These are phyloP conservation scores for Rhizopogon vinicolor DNA, from an alignment of 768 basidiomycete species.

Conservation along the genomic window DNA sequence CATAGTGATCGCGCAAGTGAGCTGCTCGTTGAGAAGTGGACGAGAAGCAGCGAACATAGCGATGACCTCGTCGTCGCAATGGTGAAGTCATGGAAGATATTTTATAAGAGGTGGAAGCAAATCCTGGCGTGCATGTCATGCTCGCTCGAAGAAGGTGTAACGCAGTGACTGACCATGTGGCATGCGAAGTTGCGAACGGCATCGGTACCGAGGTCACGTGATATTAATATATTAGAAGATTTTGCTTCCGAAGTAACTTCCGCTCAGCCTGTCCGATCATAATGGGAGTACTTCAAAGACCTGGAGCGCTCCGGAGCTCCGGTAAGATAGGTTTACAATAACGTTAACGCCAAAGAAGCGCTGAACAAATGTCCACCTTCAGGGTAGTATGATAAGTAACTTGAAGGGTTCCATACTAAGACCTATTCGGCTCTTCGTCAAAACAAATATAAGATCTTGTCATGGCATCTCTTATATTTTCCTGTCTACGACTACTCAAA, in stretches of 20 bases:
- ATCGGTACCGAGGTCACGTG: neutral
- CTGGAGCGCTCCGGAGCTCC: too few relatives aligned
- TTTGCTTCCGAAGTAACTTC: too few relatives aligned
- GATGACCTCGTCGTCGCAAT: neutral
- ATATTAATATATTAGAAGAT: too few relatives aligned
- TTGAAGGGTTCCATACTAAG: too few relatives aligned
- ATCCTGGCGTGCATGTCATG: neutral
- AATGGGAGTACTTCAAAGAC: too few relatives aligned
- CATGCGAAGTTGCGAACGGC: neutral
- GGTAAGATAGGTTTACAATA: too few relatives aligned
- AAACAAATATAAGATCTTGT: neutral
- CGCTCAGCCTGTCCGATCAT: too few relatives aligned
- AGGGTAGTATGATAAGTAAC: too few relatives aligned
- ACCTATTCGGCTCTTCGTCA: too few relatives aligned
- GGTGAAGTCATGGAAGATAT: neutral
- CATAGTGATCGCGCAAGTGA: slow-evolving; percentile 22
- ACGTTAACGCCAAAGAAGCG: too few relatives aligned
- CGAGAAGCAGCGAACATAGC: slow-evolving; percentile 13
- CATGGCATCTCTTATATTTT: neutral
- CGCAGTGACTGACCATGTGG: too few relatives aligned
- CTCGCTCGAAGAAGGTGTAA: neutral
- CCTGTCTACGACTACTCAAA: neutral
- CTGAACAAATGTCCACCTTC: too few relatives aligned
- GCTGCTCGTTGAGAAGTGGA: slow-evolving; percentile 9
- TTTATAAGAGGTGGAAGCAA: slow-evolving; percentile 1